Base-by-base conservation (phyloP, 176 grass and related monocot genomes). In the Oryza nivara region DNA sequence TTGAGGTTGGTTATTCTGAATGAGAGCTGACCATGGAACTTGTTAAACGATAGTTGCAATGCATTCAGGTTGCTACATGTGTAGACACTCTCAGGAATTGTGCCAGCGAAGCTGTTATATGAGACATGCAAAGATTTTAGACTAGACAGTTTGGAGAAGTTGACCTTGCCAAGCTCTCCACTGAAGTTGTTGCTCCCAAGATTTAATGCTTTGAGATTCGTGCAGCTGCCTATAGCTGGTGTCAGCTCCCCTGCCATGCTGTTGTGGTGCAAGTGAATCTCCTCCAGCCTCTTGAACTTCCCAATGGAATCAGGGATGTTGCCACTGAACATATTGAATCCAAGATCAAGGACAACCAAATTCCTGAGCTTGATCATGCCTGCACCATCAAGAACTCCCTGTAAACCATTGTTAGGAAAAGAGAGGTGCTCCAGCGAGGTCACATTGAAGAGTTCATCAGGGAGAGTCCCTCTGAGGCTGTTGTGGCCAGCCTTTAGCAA, bases 41-140 rank as follows among this genome's bases (percentile, higher is more conserved):
- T 40, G 52, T 88, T 87, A 4, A 0, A 0, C 1, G 85, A 75
- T 4, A 91, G 43, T 0, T 85, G n/a, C 65, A 91, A 7, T 5
- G 85, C 85, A 3, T 1, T 84, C 15, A 91, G 32, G 3, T 72
- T 88, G 51, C 9, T 84, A 70, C 85, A 91, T 5, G 80, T 72
- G 65, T 91, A 91, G 8, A 91, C 75, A 65, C 89, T 91, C 5
- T 38, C 36, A 0, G 36, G 36, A 38, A 38, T 38, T 38, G 36
- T 38, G 36, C 36, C 36, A 38, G 22, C 69, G 67, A 90, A 79
- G 15, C 22, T 52, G 20, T 86, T 90, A 0, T 0, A 2, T 3
- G 19, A 4, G 32, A 90, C 34, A 66, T 90, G 83, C 4, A 90
- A 7, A 0, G 2, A 4, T 35, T 35, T 14, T 9, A 90, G 48